Evolutionary conservation across 169 alveolate genomes (phyloP).

Genomic region (Eimeria praecox): DNA sequence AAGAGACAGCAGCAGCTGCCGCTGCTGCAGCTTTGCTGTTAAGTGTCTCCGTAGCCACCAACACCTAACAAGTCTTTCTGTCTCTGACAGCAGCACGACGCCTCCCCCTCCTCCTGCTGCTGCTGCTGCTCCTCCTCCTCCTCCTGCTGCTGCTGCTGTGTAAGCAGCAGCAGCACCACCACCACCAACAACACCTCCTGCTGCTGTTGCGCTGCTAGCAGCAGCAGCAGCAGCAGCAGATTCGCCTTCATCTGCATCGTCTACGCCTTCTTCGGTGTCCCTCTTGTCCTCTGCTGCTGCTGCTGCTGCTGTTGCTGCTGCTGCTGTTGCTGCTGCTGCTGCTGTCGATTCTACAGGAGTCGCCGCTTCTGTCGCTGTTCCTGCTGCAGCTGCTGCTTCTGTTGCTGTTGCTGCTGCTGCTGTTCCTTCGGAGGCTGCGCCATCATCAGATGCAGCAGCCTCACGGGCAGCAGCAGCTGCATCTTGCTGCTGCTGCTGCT

Average conservation of each 20-base stretch:
- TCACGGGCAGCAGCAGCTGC: neutral
- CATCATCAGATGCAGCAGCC: constrained; percentile 9
- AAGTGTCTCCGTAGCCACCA: constrained; percentile 68
- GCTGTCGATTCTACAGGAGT: neutral
- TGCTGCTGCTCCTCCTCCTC: constrained; percentile 42
- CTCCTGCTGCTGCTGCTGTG: constrained; percentile 50
- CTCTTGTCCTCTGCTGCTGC: constrained; percentile 27
- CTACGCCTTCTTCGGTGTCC: neutral
- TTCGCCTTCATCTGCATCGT: neutral
- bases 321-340: neutral
- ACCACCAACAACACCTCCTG: constrained; percentile 21
- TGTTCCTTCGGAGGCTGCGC: neutral
- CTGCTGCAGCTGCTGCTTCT: constrained; percentile 22
- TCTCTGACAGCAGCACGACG: constrained; percentile 63
- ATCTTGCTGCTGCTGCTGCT: constrained; percentile 68
- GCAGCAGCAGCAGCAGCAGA: constrained; percentile 35
- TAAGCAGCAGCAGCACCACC: constrained; percentile 8
- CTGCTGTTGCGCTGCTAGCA: neutral
- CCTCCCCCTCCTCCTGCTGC: constrained; percentile 16
- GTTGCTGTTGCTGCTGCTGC: constrained; percentile 8
- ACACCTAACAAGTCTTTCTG: constrained; percentile 41
- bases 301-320: constrained; percentile 38
- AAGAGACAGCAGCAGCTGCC: constrained; percentile 76
- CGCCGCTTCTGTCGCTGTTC: neutral
- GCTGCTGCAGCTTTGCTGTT: constrained; percentile 71